These are phyloP conservation scores for Gonapodya sp. DNA, from an alignment of 192 early-diverging fungal species.

Conservation along the genomic window DNA sequence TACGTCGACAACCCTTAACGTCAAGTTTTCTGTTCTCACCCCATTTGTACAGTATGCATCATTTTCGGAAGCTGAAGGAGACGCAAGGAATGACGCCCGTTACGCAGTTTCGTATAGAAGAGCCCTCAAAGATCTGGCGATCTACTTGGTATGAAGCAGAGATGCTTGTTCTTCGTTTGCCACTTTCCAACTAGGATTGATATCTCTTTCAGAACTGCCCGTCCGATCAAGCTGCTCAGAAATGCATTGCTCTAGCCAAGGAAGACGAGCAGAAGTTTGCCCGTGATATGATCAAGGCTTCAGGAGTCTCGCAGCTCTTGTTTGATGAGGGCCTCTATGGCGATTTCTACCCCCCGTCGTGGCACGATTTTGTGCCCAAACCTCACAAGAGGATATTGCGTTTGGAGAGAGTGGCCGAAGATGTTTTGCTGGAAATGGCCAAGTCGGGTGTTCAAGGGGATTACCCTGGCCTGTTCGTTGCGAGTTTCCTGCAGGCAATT, in stretches of 20 bases:
- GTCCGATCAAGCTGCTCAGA: neutral
- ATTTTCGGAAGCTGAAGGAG: neutral
- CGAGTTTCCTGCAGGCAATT: neutral
- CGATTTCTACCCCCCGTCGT: neutral
- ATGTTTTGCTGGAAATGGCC: neutral
- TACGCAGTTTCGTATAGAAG: neutral
- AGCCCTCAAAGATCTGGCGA: neutral
- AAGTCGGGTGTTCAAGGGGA: neutral
- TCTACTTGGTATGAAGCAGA: neutral
- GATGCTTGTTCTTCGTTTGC: no score
- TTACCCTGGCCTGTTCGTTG: neutral
- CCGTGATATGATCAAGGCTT: neutral
- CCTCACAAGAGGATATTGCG: neutral
- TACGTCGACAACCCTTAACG: no score
- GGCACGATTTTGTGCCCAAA: neutral
- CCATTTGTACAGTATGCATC: no score
- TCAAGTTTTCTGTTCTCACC: no score
- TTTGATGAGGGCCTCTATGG: conserved; percentile 8
- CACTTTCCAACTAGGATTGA: no score
- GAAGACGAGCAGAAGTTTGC: neutral
- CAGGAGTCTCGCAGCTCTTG: neutral
- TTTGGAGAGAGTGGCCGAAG: neutral
- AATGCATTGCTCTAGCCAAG: neutral
- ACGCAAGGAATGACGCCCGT: neutral
- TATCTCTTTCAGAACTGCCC: neutral